These are phyloP conservation scores for Lachnellula occidentalis DNA, from an alignment of 2,329 filamentous ascomycete genomes.

Conservation along the genomic window DNA sequence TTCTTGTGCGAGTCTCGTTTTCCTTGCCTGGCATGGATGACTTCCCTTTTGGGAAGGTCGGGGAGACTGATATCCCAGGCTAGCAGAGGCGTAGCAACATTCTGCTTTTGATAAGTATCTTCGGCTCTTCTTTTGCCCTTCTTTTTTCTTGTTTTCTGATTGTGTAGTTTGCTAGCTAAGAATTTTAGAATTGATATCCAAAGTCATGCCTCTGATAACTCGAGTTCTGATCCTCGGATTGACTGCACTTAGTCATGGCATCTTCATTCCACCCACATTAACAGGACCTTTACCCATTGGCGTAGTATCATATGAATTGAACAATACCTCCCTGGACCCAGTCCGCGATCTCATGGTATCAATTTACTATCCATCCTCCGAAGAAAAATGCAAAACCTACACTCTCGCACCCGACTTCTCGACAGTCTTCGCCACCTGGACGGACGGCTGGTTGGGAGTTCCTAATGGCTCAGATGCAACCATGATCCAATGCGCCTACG, in stretches of 20 bases:
- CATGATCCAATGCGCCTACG: constrained; percentile 9
- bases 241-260: neutral
- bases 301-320: constrained; percentile 2
- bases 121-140: too few relatives aligned
- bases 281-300: neutral
- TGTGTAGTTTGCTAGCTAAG: neutral
- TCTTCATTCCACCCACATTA: neutral
- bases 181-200: too few relatives aligned
- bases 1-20: too few relatives aligned
- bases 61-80: neutral
- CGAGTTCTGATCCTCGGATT: neutral
- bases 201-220: too few relatives aligned
- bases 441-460: neutral
- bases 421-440: neutral
- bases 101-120: neutral
- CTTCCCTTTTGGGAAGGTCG: neutral
- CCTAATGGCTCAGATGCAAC: neutral
- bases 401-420: constrained; percentile 8
- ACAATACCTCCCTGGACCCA: constrained; percentile 3
- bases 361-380: constrained; percentile 12
- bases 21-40: neutral
- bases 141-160: neutral
- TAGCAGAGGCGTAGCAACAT: neutral
- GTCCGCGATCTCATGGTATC: constrained; percentile 17
- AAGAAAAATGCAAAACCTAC: neutral